Percentiles rank a stretch among this genome's conserved stretches.
phyloP scores from a whole-genome alignment of 208 protist genomes.

The Leishmania mexicana region DNA sequence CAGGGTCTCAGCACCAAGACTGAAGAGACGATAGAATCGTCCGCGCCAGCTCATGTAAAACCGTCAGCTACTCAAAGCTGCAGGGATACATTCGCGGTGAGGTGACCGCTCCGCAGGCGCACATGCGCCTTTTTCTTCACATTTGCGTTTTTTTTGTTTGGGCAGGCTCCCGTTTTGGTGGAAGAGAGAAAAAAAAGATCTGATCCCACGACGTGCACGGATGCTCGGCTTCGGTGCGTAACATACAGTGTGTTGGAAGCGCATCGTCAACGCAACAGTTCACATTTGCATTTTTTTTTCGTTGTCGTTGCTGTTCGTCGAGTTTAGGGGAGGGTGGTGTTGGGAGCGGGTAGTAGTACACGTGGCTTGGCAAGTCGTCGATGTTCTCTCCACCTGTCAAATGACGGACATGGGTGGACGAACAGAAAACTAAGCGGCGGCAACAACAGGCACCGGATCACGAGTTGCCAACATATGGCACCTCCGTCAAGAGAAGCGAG shows the following conservation, averaged over 20 bases:
- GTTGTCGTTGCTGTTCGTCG: neutral
- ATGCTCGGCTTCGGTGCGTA: neutral
- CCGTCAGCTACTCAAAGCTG: neutral
- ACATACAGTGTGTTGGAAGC: neutral
- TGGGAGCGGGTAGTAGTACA: neutral
- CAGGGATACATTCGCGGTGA: neutral
- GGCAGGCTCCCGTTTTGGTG: neutral
- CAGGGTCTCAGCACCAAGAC: neutral
- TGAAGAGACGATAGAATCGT: neutral
- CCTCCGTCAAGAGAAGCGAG: neutral
- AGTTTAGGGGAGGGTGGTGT: neutral
- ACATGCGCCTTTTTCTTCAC: neutral
- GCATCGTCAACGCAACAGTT: neutral
- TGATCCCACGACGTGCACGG: neutral
- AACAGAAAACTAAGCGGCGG: neutral
- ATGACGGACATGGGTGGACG: neutral
- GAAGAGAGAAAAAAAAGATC: neutral
- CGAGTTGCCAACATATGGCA: neutral
- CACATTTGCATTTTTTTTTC: neutral
- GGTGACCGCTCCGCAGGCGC: neutral
- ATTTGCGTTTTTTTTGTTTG: neutral
- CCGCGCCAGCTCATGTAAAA: neutral
- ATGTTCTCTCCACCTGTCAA: neutral
- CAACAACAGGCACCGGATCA: neutral
- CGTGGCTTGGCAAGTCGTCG: neutral